Base-by-base conservation (phyloP, 192 early-diverging fungal genomes). In the Mortierella claussenii region DNA sequence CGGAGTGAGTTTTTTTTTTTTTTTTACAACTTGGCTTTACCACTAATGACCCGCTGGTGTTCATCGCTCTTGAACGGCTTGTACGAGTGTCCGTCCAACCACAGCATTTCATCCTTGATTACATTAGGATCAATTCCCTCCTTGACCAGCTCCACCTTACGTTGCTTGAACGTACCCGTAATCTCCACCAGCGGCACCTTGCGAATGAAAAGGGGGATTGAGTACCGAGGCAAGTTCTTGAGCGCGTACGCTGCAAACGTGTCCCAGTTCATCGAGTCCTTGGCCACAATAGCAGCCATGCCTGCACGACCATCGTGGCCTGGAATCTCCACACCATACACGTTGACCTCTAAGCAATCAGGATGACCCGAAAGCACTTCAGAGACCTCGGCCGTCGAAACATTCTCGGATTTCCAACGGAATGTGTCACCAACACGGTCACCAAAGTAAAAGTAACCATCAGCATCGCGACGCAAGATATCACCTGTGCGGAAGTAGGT, bases 371-470 rank as follows among this genome's bases (percentile, higher is more conserved):
- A 79, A n/a, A 92, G 30, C 4, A 83, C 82, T 49, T 90, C 83
- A 0, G 85, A 82, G 2, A 92, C 88, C 68, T 92, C 89, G 17
- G 82, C 74, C 10, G 85, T 83, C 2, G 81, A 78, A 18, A 89
- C 86, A 44, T 88, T 86, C 63, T 88, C 87, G 11, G 83, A 80
- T 46, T 90, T 90, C 91, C 90, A 91, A 17, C 91, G 71, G 81
- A 91, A 92, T 11, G 91, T 89, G 42, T 92, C 90, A 4, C 91
- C 90, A 20, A 88, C 70, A 17, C 91, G 86, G 51, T 91, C 90
- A 6, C 84, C 83, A 78, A 92, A 91, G 69, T 85, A 88, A 65
- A 81, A 81, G 68, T 78, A 90, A 0, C 85, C 84, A 15, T 87
- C 79, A 10, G 47, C 30, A 60, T 86, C 83, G 7, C 60, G 54